These are phyloP conservation scores for Apocynum venetum DNA, from an alignment of 257 asterid species.

Conservation along the genomic window DNA sequence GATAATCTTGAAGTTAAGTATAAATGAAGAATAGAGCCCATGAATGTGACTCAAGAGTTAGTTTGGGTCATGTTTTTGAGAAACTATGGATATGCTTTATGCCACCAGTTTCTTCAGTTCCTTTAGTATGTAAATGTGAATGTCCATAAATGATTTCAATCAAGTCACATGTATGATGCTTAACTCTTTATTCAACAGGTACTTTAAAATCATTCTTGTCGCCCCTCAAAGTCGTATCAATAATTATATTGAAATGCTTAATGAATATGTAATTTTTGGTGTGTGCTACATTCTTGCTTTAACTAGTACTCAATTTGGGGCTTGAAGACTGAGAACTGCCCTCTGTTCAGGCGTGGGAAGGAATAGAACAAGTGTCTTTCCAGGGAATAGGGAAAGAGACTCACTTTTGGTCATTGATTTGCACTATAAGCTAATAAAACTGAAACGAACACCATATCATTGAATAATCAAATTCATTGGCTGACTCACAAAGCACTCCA, in stretches of 20 bases:
- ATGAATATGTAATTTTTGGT: no score
- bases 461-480: conserved; percentile 29
- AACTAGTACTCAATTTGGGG: neutral
- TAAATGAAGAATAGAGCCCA: neutral
- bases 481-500: conserved; percentile 37
- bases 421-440: neutral
- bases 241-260: neutral
- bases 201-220: neutral
- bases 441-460: neutral
- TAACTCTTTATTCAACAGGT: no score
- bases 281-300: neutral
- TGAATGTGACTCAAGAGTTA: neutral
- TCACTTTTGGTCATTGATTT: neutral
- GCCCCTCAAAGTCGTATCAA: neutral
- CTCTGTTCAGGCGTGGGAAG: neutral
- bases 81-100: neutral
- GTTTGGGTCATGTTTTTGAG: neutral
- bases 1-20: neutral
- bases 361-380: neutral
- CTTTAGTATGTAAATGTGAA: no score
- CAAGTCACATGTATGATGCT: no score
- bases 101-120: no score
- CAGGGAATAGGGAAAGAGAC: neutral
- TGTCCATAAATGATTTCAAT: no score
- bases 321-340: neutral